Conservation (phyloP, 257 asterid genomes). For the Linderniella brevidens region DNA sequence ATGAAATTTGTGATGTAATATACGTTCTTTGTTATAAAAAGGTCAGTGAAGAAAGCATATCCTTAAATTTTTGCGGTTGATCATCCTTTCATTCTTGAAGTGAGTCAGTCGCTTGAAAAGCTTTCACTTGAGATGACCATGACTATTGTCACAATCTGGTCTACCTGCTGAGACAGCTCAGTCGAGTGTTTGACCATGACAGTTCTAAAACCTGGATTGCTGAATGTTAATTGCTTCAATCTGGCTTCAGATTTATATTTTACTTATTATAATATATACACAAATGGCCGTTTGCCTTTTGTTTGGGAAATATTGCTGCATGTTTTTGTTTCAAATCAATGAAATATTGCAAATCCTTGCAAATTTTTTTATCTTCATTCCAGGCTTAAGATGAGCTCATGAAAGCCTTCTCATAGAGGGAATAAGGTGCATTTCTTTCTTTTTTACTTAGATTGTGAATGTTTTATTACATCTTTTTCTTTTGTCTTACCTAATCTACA, state of each 20-base stretch:
- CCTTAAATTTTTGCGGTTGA: slow-evolving; percentile 30
- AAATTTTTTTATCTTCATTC: slow-evolving; percentile 10
- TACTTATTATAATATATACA: too few species aligned
- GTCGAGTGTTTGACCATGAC: slow-evolving; percentile 87
- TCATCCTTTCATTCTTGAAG: slow-evolving; percentile 78
- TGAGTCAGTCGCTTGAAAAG: slow-evolving; percentile 18
- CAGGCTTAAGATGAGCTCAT: slow-evolving; percentile 92
- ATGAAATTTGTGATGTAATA: slow-evolving; percentile 5
- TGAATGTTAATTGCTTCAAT: slow-evolving; percentile 3
- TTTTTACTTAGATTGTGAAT: background rate
- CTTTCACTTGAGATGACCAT: slow-evolving; percentile 9
- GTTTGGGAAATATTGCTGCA: background rate
- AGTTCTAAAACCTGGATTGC: slow-evolving; percentile 18
- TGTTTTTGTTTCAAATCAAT: slow-evolving; percentile 3
- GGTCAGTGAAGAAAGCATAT: slow-evolving; percentile 24
- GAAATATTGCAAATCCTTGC: slow-evolving; percentile 11
- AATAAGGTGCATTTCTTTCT: slow-evolving; percentile 48
- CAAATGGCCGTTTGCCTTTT: background rate
- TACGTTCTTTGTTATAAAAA: slow-evolving; percentile 50
- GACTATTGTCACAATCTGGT: slow-evolving; percentile 80
- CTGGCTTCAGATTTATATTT: too few species aligned
- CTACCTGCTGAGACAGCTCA: slow-evolving; percentile 79
- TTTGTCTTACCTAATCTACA: background rate
- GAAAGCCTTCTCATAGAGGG: slow-evolving; percentile 83
- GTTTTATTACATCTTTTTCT: background rate